phyloP scores from a whole-genome alignment of 2,329 filamentous ascomycete genomes.

The Colletotrichum liriopes region DNA sequence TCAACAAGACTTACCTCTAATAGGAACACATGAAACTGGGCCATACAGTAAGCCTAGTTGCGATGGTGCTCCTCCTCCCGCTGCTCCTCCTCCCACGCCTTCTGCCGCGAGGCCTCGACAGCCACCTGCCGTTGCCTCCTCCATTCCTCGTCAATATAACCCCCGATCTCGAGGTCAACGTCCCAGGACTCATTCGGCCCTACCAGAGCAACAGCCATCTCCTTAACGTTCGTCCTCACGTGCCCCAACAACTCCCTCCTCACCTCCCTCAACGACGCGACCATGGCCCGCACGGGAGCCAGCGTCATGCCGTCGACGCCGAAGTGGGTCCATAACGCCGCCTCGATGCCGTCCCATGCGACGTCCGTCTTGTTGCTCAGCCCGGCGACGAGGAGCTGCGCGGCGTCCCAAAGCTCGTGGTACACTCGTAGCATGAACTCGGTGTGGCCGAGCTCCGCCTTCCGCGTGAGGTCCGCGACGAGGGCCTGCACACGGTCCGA shows the following conservation, averaged over 20 bases:
- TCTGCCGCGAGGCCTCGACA: constrained; percentile 2
- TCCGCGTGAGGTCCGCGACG: neutral
- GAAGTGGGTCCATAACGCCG: constrained; percentile 16
- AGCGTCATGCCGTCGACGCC: constrained; percentile 5
- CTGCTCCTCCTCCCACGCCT: neutral
- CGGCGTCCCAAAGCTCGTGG: constrained; percentile 31
- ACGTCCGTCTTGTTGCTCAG: neutral
- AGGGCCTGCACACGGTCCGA: constrained; percentile 14
- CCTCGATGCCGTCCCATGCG: constrained; percentile 31
- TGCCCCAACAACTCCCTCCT: constrained; percentile 15
- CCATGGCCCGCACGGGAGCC: neutral
- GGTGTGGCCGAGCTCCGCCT: constrained; percentile 1
- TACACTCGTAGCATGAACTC: constrained; percentile 15
- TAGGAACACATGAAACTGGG: no score
- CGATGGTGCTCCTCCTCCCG: neutral
- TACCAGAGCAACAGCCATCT: constrained; percentile 33
- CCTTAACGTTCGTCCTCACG: constrained; percentile 1
- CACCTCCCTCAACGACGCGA: constrained; percentile 9
- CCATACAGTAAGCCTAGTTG: no score
- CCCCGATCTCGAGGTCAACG: neutral
- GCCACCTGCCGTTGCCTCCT: constrained; percentile 1
- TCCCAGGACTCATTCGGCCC: constrained; percentile 15
- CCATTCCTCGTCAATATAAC: constrained; percentile 5
- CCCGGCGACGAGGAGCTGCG: constrained; percentile 16
- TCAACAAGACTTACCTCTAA: neutral